phyloP scores from a whole-genome alignment of 768 basidiomycete species.

The Clathrus columnatus region DNA sequence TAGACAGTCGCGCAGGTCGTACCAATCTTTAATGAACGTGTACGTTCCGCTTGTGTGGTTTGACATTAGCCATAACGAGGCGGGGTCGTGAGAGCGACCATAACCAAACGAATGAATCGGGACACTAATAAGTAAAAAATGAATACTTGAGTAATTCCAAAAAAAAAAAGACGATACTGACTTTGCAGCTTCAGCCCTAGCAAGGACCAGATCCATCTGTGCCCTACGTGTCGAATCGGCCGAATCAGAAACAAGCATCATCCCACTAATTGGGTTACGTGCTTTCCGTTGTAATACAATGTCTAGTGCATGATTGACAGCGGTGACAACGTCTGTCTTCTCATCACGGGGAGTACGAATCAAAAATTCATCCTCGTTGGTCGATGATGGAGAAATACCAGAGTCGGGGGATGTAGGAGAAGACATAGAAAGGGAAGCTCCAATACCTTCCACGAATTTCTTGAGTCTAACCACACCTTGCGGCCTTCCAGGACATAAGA shows the following conservation, averaged over 20 bases:
- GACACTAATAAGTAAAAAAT: slow-evolving; percentile 31
- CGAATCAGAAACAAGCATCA: slow-evolving; percentile 89
- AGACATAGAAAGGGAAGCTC: slow-evolving; percentile 12
- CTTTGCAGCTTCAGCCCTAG: slow-evolving; percentile 93
- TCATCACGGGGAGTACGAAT: slow-evolving; percentile 78
- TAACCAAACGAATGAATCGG: slow-evolving; percentile 98
- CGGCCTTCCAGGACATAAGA: slow-evolving; percentile 61
- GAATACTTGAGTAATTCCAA: not conserved
- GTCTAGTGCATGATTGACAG: slow-evolving; percentile 95
- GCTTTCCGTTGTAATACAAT: slow-evolving; percentile 90
- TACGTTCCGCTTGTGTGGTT: slow-evolving; percentile 97
- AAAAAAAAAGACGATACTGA: slow-evolving; percentile 14
- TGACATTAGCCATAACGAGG: slow-evolving; percentile 97
- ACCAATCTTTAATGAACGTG: slow-evolving; percentile 97
- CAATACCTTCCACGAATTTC: slow-evolving; percentile 71
- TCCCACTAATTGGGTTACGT: slow-evolving; percentile 83
- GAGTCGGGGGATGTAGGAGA: not conserved
- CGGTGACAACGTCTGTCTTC: slow-evolving; percentile 94
- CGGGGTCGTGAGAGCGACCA: slow-evolving; percentile 93
- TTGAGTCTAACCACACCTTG: slow-evolving; percentile 63
- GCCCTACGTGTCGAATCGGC: slow-evolving; percentile 86
- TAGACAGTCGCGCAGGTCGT: slow-evolving; percentile 85
- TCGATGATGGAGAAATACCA: slow-evolving; percentile 19
- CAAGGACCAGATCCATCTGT: slow-evolving; percentile 97
- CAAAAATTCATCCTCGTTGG: slow-evolving; percentile 51